A percentile compares a stretch with the other conserved stretches of the same genome.
Conservation (phyloP, 768 basidiomycete genomes). For the Mycena indigotica region DNA sequence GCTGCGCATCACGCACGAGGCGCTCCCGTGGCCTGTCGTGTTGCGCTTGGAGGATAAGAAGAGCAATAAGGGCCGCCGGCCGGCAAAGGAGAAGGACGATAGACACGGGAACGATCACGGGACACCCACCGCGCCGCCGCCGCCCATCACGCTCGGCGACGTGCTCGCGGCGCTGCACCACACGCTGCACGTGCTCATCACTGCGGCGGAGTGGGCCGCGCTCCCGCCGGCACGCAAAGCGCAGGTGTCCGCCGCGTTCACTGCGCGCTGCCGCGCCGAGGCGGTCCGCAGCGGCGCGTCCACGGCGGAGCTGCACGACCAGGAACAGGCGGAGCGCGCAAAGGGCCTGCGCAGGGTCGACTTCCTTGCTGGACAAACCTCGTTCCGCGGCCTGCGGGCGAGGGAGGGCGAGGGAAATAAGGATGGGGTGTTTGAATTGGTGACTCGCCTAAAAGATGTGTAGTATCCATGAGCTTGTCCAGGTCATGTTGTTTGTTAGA, state of each 20-base stretch:
- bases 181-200: slow-evolving; percentile 26
- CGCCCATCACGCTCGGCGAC: slow-evolving; percentile 14
- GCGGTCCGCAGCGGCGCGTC: slow-evolving; percentile 1
- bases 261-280: slow-evolving; percentile 9
- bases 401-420: background rate
- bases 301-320: background rate
- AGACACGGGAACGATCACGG: too few relatives aligned
- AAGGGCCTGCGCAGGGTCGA: background rate
- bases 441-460: too few relatives aligned
- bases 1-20: slow-evolving; percentile 45
- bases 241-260: slow-evolving; percentile 7
- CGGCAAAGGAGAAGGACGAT: background rate
- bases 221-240: slow-evolving; percentile 29
- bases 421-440: too few relatives aligned
- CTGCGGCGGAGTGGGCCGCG: slow-evolving; percentile 30
- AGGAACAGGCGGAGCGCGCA: background rate
- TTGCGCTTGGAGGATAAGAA: slow-evolving; percentile 24
- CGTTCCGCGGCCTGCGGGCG: background rate
- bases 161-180: slow-evolving; percentile 16
- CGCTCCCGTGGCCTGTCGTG: slow-evolving; percentile 39
- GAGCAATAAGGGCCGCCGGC: background rate
- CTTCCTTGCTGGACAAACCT: background rate
- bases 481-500: too few relatives aligned
- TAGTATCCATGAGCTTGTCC: too few relatives aligned
- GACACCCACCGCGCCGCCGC: background rate